These are phyloP conservation scores for Linnemannia exigua DNA, from an alignment of 192 early-diverging fungal genomes.

Conservation along the genomic window DNA sequence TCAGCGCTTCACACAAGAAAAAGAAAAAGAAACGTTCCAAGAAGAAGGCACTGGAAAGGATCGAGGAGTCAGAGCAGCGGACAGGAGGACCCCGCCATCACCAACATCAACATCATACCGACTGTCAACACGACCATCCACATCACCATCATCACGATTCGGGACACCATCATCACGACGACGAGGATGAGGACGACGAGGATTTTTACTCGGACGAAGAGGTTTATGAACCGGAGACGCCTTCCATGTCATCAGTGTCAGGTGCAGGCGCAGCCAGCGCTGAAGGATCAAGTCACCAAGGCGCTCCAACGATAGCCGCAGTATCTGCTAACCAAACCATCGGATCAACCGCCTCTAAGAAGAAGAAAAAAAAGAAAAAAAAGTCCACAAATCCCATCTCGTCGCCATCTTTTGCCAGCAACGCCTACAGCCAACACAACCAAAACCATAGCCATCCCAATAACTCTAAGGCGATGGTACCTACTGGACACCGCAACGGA, in stretches of 20 bases:
- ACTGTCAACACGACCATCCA: slow-evolving; percentile 42
- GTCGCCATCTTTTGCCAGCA: slow-evolving; percentile 12
- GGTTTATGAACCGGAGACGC: slow-evolving; percentile 60
- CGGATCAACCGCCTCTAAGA: slow-evolving; percentile 47
- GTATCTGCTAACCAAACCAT: slow-evolving; percentile 1
- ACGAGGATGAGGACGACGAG: slow-evolving; percentile 56
- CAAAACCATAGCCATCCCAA: slow-evolving; percentile 27
- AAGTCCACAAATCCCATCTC: slow-evolving; percentile 45
- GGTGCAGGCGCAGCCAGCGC: slow-evolving; percentile 9
- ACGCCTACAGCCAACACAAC: slow-evolving; percentile 9
- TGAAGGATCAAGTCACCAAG: slow-evolving; percentile 19
- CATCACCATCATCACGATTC: slow-evolving; percentile 37
- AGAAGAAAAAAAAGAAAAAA: slow-evolving; percentile 69
- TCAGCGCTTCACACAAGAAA: slow-evolving; percentile 32
- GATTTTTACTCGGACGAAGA: slow-evolving; percentile 65
- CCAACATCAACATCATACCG: slow-evolving; percentile 28
- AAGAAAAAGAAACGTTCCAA: slow-evolving; percentile 53
- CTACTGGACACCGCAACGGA: slow-evolving; percentile 30
- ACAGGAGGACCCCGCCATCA: neutral
- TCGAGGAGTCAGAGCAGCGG: slow-evolving; percentile 33
- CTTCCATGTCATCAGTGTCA: slow-evolving; percentile 35
- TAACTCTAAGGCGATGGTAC: slow-evolving; percentile 34
- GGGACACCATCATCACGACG: slow-evolving; percentile 46
- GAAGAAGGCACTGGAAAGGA: slow-evolving; percentile 45
- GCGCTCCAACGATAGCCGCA: slow-evolving; percentile 16